A percentile compares a stretch with the other conserved stretches of the same genome.
These are phyloP conservation scores for Letharia columbiana DNA, from an alignment of 495 filamentous ascomycete species.

Conservation along the genomic window DNA sequence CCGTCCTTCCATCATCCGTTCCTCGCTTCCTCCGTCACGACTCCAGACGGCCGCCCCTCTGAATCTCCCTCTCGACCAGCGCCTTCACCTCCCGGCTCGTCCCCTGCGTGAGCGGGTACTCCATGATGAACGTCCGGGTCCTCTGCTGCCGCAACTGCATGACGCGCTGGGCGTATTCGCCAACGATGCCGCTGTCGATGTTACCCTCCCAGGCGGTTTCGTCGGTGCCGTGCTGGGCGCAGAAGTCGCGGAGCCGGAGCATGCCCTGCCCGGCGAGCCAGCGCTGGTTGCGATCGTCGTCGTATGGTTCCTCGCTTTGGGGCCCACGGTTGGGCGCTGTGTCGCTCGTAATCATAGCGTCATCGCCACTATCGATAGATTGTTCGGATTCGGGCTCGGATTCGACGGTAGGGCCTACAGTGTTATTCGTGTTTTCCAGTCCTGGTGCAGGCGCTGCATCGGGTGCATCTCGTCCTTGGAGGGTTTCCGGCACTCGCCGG, in stretches of 20 bases:
- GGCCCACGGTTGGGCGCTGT: background rate
- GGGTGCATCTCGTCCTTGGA: background rate
- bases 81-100: slow-evolving; percentile 18
- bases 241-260: slow-evolving; percentile 24
- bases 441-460: background rate
- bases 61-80: slow-evolving; percentile 5
- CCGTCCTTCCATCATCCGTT: no score
- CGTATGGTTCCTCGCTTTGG: slow-evolving; percentile 13
- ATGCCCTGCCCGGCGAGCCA: slow-evolving; percentile 23
- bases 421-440: background rate
- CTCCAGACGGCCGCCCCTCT: background rate
- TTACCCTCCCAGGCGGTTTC: slow-evolving; percentile 17
- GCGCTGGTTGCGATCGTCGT: slow-evolving; percentile 23
- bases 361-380: background rate
- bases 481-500: background rate
- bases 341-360: background rate
- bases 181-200: slow-evolving; percentile 14
- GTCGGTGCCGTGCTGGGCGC: slow-evolving; percentile 22
- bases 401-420: background rate
- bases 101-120: slow-evolving; percentile 24
- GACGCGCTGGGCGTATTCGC: slow-evolving; percentile 24
- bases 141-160: slow-evolving; percentile 20
- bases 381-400: background rate
- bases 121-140: slow-evolving; percentile 22
- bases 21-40: background rate